Conservation (phyloP, 2,329 filamentous ascomycete species). For the Cercospora sp. region DNA sequence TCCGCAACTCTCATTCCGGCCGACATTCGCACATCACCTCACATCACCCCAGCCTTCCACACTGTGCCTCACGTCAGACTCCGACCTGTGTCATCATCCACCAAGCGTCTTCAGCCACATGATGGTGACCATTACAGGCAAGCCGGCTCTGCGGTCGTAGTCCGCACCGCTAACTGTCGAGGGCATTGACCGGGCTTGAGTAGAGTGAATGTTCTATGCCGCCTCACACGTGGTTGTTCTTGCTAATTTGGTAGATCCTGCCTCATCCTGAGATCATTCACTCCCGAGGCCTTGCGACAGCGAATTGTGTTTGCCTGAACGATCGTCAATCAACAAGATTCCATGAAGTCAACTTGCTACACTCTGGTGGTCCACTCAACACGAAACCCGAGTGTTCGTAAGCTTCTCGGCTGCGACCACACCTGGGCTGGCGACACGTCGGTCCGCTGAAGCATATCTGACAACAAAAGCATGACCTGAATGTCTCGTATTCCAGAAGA, state of each 20-base stretch:
- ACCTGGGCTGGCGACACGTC: not conserved
- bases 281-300: not conserved
- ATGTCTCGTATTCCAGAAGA: not conserved
- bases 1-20: not conserved
- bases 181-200: not conserved
- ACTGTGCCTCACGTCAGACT: not conserved
- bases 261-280: not conserved
- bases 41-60: not conserved
- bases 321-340: not conserved
- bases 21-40: slow-evolving; percentile 23
- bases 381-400: not conserved
- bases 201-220: not conserved
- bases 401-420: not conserved
- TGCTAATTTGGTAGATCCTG: not conserved
- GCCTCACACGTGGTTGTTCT: not conserved
- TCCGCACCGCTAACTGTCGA: not conserved
- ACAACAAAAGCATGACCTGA: not conserved
- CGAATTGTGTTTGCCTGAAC: not conserved
- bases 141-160: not conserved
- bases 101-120: not conserved
- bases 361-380: not conserved
- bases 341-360: not conserved
- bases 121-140: not conserved
- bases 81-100: not conserved
- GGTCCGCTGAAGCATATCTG: not conserved